A percentile compares a stretch with the other conserved stretches of the same genome.
Conservation (phyloP, 164 flowering plant genomes). For the Berberis vulgaris region DNA sequence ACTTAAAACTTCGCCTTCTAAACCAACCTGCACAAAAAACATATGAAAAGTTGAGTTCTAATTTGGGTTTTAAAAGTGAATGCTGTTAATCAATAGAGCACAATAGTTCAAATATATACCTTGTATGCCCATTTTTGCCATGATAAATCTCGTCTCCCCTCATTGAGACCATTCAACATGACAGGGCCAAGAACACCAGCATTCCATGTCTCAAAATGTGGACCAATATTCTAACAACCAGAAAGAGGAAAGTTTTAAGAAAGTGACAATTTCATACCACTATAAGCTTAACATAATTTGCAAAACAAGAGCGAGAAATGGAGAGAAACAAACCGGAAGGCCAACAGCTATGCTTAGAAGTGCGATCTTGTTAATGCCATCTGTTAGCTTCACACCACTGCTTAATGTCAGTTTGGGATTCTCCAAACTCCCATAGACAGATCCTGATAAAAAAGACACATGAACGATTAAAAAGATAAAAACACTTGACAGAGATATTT, state of each 20-base stretch:
- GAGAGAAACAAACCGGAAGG: constrained; percentile 64
- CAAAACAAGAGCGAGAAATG: not conserved
- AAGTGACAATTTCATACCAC: not conserved
- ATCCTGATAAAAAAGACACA: constrained; percentile 50
- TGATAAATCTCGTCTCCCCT: constrained; percentile 67
- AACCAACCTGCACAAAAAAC: constrained; percentile 52
- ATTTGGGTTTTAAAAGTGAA: not conserved
- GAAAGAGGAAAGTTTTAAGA: not conserved
- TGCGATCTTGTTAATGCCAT: constrained; percentile 72
- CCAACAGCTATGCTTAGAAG: constrained; percentile 78
- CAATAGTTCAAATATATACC: constrained; percentile 30
- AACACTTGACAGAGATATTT: not conserved
- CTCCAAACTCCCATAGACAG: constrained; percentile 50
- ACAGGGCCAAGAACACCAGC: constrained; percentile 97
- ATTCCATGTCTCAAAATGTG: constrained; percentile 83
- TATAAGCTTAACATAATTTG: not conserved
- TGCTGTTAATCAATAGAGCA: not conserved
- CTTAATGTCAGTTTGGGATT: constrained; percentile 60
- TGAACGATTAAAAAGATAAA: not conserved
- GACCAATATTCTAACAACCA: constrained; percentile 62
- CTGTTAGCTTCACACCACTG: constrained; percentile 39
- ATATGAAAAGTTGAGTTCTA: constrained; percentile 2
- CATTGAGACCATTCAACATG: constrained; percentile 62
- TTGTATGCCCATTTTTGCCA: constrained; percentile 81
- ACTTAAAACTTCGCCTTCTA: constrained; percentile 65